Base-by-base conservation (phyloP, 2,329 filamentous ascomycete genomes). In the Tolypocladium paradoxum region DNA sequence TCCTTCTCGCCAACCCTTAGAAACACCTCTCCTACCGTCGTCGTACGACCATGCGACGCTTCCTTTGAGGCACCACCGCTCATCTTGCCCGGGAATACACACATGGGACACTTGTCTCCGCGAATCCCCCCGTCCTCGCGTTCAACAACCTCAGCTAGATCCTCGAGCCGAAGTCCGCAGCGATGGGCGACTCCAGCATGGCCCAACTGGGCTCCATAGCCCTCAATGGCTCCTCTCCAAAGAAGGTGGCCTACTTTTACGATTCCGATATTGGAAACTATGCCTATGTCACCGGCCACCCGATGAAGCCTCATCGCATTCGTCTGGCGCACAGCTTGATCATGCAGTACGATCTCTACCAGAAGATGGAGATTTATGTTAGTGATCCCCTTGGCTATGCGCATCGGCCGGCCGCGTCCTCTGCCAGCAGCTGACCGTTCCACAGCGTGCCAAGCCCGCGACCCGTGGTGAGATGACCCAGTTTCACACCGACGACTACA, bases 181-280 rank as follows among this genome's bases (percentile, higher is more conserved):
- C 56, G 55, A 72, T 72, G 69, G 68, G 68, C 56, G 69, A 72
- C 59, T 63, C 58, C 49, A 66, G 62, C 57, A 64, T 64, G 57
- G 61, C 69, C 57, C 62, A 69, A 58, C 68, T 74, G 56, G 69
- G 76, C 57, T 73, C 75, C 48, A 68, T 70, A 43, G 76, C 76
- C 53, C 71, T 79, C 57, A 71, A 73, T 55, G 68, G 73, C 54
- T 63, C 70, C 50, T 72, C 75, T 29, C 72, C 75, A 51, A 95
- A 93, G 73, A 90, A 92, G 67, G 89, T 97, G 54, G 92, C 92
- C 53, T 97, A 97, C 74, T 97, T 97, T 71, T 97, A 97, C 78
- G 92, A 97, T 68, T 95, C 89, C 3, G 92, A 97, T 73, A 93
- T 97, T 66, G 92, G 92, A 59, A 97, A 97, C 71, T 97, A 96